Evolutionary conservation across 2,329 filamentous ascomycete genomes (phyloP), one percentile per base, ranked within the genome.

Genomic region (Microsporum audouinii): DNA sequence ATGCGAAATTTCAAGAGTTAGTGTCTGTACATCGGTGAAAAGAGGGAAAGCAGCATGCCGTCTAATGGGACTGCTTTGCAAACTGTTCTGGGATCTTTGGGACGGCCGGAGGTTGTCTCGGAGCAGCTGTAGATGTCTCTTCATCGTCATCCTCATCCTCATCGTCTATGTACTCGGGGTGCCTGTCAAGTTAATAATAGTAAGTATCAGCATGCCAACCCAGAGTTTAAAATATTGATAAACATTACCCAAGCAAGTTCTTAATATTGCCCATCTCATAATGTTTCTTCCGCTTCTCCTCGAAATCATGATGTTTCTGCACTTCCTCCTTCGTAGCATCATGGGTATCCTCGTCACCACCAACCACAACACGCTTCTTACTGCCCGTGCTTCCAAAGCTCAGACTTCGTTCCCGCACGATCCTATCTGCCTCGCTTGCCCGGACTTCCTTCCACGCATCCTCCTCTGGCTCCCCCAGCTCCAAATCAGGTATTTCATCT

Each of bases 181-280:
- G 87, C 12, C 73, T 77, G 17, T 23, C 17, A 23, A 23, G 62
- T 39, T 58, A 3, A 47, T 56, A 29, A 58, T 23, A 36, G n/a
- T 60, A 10, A 60, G 41, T 10, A 45, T 59, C 41, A 41, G 31
- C 8, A 31, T 33, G 6, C 6, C 23, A 41, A 14, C n/a, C 1
- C 56, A 34, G 5, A 49, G 2, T 17, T n/a, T 31, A 10, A 47
- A 1, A 49, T 33, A 23, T 2, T 29, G 5, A 6, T 14, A 62
- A 43, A 76, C 80, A 23, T 66, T 74, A 87, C 85, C 90, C 91
- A 66, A 99, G 82, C 59, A 97, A 77, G 70, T 86, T 84, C 69
- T 94, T 95, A 62, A 96, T 91, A 71, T 94, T 88, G 77, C 84
- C 90, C 94, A 99, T 99, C 80, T 99, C 94, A 76, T 99, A 99